Conservation (phyloP, 2,329 filamentous ascomycete species). For the Beauveria sp. region DNA sequence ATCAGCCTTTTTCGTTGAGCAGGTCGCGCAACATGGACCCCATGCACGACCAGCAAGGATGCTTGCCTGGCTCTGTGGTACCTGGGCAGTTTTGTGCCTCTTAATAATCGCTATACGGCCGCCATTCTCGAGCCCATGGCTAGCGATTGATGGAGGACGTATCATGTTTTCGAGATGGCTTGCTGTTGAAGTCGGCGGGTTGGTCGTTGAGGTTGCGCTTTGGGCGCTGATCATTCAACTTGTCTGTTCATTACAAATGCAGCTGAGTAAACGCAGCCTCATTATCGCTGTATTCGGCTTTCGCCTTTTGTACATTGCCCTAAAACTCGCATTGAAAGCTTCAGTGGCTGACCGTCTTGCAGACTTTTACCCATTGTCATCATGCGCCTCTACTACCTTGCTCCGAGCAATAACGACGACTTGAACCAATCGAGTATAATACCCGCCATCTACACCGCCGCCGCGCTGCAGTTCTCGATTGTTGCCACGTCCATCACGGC, state of each 20-base stretch:
- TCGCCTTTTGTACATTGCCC: not conserved
- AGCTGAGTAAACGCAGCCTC: not conserved
- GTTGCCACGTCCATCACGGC: slow-evolving; percentile 9
- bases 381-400: slow-evolving; percentile 5
- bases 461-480: slow-evolving; percentile 10
- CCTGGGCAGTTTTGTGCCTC: slow-evolving; percentile 7
- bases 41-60: slow-evolving; percentile 7
- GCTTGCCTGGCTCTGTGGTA: not conserved
- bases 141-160: not conserved
- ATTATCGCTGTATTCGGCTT: slow-evolving; percentile 11
- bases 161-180: slow-evolving; percentile 7
- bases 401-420: not conserved
- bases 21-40: slow-evolving; percentile 9
- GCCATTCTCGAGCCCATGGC: not conserved
- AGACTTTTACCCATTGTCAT: not conserved
- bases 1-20: slow-evolving; percentile 7
- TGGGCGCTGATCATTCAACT: slow-evolving; percentile 10
- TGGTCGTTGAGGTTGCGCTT: slow-evolving; percentile 6
- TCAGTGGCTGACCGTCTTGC: not conserved
- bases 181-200: slow-evolving; percentile 6
- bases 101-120: not conserved
- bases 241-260: slow-evolving; percentile 11
- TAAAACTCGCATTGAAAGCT: too few relatives aligned
- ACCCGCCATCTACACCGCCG: slow-evolving; percentile 10
- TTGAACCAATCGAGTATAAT: slow-evolving; percentile 1